Evolutionary conservation across 148 eudicot genomes (phyloP).

Genomic region (Fagopyrum homotropicum): DNA sequence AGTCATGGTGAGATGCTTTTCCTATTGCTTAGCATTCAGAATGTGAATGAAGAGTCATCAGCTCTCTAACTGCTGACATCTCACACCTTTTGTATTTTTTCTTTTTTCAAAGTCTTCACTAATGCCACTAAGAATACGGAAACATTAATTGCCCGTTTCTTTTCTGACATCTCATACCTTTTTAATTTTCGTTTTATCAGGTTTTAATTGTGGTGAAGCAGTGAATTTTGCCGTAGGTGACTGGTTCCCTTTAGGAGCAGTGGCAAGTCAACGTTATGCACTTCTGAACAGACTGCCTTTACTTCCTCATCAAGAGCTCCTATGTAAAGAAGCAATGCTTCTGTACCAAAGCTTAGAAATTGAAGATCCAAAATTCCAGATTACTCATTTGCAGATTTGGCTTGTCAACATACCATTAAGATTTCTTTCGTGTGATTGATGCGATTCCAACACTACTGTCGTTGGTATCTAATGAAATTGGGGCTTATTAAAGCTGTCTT

Average conservation of each 20-base stretch:
- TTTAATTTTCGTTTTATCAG: conserved; percentile 19
- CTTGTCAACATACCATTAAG: conserved; percentile 43
- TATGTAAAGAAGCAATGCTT: conserved; percentile 92
- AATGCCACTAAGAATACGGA: not conserved
- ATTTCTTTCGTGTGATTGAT: conserved; percentile 66
- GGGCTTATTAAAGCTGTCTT: conserved; percentile 36
- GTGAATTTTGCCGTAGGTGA: conserved; percentile 94
- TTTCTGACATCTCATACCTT: conserved; percentile 4
- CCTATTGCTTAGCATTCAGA: not conserved
- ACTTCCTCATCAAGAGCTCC: conserved; percentile 92
- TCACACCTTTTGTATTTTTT: not conserved
- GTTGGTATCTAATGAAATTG: conserved; percentile 63
- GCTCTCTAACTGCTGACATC: not conserved
- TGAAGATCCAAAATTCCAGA: conserved; percentile 24
- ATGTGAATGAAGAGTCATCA: not conserved
- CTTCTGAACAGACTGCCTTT: conserved; percentile 83
- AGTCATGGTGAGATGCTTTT: conserved; percentile 72
- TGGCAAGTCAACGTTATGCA: conserved; percentile 88
- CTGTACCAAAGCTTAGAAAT: conserved; percentile 37
- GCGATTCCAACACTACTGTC: conserved; percentile 80
- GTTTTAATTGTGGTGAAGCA: conserved; percentile 98
- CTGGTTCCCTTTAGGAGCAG: conserved; percentile 89
- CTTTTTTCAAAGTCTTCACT: not conserved
- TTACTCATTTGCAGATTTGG: conserved; percentile 31
- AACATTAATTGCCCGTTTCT: not conserved